phyloP scores from a whole-genome alignment of 2,329 filamentous ascomycete genomes.

The Fusarium drepaniforme region DNA sequence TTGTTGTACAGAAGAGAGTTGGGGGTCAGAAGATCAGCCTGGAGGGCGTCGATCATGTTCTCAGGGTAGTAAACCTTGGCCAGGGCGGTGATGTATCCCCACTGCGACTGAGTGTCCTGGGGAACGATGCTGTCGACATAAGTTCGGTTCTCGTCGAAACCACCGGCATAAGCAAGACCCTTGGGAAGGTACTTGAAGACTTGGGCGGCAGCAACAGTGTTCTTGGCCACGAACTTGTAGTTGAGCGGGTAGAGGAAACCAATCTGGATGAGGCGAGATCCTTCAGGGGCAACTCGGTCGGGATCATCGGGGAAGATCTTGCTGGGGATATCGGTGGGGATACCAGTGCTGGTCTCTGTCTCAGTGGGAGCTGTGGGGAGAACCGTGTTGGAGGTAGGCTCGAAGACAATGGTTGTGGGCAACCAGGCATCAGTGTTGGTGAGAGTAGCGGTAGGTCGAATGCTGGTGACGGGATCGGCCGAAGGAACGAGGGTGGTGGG shows the following conservation, averaged over 20 bases:
- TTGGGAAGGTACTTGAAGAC: slow-evolving; percentile 84
- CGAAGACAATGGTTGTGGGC: slow-evolving; percentile 72
- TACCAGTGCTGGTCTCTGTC: slow-evolving; percentile 61
- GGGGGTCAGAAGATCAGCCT: slow-evolving; percentile 77
- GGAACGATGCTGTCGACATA: slow-evolving; percentile 80
- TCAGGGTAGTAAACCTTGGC: slow-evolving; percentile 77
- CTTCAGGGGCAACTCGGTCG: slow-evolving; percentile 65
- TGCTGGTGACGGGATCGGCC: slow-evolving; percentile 52
- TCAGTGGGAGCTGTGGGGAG: slow-evolving; percentile 49
- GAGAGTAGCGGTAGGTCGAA: slow-evolving; percentile 57
- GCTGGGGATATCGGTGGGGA: slow-evolving; percentile 77
- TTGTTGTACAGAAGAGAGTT: slow-evolving; percentile 83
- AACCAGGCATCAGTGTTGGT: slow-evolving; percentile 62
- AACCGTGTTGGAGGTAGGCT: slow-evolving; percentile 52
- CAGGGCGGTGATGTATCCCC: slow-evolving; percentile 86
- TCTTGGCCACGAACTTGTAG: slow-evolving; percentile 83
- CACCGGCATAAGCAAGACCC: slow-evolving; percentile 75
- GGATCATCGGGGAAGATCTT: slow-evolving; percentile 79
- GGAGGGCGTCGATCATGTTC: slow-evolving; percentile 75
- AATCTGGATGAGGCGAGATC: slow-evolving; percentile 81
- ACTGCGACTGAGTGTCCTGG: slow-evolving; percentile 75
- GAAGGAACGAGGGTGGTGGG: slow-evolving; percentile 38
- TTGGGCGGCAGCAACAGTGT: slow-evolving; percentile 81
- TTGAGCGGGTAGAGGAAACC: slow-evolving; percentile 86
- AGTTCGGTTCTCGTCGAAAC: slow-evolving; percentile 68